A percentile compares a stretch with the other conserved stretches of the same genome.
phyloP scores from a whole-genome alignment of 2,329 filamentous ascomycete genomes.

The Ilyonectria destructans region DNA sequence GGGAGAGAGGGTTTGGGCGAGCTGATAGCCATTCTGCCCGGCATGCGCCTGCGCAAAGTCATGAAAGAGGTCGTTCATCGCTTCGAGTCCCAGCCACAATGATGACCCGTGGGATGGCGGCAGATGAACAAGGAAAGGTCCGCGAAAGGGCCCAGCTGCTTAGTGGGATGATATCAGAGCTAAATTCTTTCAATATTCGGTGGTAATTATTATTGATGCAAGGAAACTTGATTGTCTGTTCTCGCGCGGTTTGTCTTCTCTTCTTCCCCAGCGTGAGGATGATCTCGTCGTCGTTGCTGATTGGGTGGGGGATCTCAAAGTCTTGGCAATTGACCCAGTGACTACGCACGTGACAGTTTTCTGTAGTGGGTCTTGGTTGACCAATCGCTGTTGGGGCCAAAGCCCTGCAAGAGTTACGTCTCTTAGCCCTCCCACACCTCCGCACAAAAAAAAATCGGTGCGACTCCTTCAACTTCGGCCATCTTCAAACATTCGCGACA shows the following conservation, averaged over 20 bases:
- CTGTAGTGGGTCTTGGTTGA: constrained; percentile 33
- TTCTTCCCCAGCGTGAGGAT: constrained; percentile 20
- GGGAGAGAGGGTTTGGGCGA: constrained; percentile 84
- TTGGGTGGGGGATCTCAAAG: constrained; percentile 40
- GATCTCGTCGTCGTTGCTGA: constrained; percentile 38
- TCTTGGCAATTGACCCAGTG: constrained; percentile 14
- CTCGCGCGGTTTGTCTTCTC: constrained; percentile 18
- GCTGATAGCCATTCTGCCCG: constrained; percentile 77
- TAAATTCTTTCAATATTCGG: constrained; percentile 15
- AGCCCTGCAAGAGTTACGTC: constrained; percentile 56
- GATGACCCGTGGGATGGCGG: constrained; percentile 1
- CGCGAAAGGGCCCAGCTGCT: not conserved
- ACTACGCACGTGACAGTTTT: constrained; percentile 43
- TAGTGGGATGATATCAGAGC: constrained; percentile 6
- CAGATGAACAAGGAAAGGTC: constrained; percentile 7
- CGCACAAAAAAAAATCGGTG: constrained; percentile 62
- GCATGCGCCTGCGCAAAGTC: constrained; percentile 81
- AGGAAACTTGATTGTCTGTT: constrained; percentile 13
- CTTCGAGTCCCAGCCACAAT: constrained; percentile 33
- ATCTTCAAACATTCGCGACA: constrained; percentile 60
- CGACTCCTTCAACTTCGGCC: constrained; percentile 57
- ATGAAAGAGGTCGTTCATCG: constrained; percentile 82
- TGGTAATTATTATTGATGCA: constrained; percentile 28
- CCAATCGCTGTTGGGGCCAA: constrained; percentile 57
- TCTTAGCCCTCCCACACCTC: constrained; percentile 59